Base-by-base conservation (phyloP, 805 yeast genomes). In the Hanseniaspora singularis region DNA sequence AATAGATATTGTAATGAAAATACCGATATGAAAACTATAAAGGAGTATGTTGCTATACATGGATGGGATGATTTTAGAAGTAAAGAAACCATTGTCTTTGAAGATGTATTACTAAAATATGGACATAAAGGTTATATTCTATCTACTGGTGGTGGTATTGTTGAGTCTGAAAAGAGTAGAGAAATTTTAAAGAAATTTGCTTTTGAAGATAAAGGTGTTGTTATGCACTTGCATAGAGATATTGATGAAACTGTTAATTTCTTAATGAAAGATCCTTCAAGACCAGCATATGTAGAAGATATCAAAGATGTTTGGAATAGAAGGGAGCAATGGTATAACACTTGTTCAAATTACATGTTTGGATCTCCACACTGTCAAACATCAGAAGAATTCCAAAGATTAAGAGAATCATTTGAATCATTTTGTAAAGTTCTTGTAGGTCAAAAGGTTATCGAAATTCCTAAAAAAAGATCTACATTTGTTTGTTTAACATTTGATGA, bases 81-180 rank as follows among this genome's bases (percentile, higher is more conserved):
- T 23, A 63, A 68, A 45, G 99, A 92, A 61, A 55, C 72, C 5
- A 65, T 64, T 34, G 64, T 82, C 36, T 73, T 83, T 51, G 63
- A 70, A 41, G 73, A 74, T 39, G 66, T 71, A 26, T 52, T 59
- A 2, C 50, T 54, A 4, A 54, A 59, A 11, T 59, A 66, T 48
- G 67, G 71, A 3, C 58, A 61, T 15, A 61, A 67, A 26, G 81
- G 81, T 4, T 69, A 77, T 55, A 82, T 89, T 19, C 72, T 89
- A 46, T 84, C 97, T 0, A 84, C 96, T 41, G 99, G 99, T 28
- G 99, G 99, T 37, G 99, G 99, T 9, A 70, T 92, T 51, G 94
- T 92, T 23, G 97, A 89, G 64, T 72, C 72, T 33, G 70, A 70
- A 7, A 72, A 62, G n/a, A 77, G 94, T 4, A 74, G 96, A 55